Conservation (phyloP, 257 asterid genomes). For the Linaria vulgaris region DNA sequence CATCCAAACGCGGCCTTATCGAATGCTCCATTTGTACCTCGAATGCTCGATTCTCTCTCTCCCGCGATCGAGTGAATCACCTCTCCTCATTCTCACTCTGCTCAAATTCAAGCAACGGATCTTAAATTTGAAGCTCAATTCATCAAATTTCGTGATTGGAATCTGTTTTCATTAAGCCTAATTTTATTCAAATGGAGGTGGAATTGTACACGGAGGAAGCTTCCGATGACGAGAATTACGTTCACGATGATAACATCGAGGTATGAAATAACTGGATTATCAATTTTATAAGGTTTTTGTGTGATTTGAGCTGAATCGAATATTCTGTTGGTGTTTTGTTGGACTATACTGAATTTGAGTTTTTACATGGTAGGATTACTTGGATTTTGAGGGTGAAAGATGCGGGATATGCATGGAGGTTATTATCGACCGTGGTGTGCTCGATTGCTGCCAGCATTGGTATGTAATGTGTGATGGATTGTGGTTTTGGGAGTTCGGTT, state of each 20-base stretch:
- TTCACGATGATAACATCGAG: slow-evolving; percentile 54
- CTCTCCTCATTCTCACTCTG: too few species aligned
- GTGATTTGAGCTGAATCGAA: neutral
- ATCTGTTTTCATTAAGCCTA: too few species aligned
- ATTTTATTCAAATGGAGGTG: slow-evolving; percentile 51
- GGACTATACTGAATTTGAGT: slow-evolving; percentile 16
- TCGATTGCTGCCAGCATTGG: slow-evolving; percentile 99
- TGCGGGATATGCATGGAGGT: slow-evolving; percentile 96
- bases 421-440: slow-evolving; percentile 90
- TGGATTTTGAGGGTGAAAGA: slow-evolving; percentile 74
- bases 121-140: neutral
- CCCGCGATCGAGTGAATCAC: too few species aligned
- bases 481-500: slow-evolving; percentile 12
- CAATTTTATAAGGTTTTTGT: neutral
- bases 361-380: slow-evolving; percentile 56
- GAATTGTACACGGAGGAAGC: slow-evolving; percentile 60
- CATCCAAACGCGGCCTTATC: too few species aligned
- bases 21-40: too few species aligned
- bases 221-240: slow-evolving; percentile 62
- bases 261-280: slow-evolving; percentile 30
- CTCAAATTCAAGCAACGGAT: too few species aligned
- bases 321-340: neutral
- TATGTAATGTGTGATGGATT: slow-evolving; percentile 34
- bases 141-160: too few species aligned
- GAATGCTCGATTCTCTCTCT: too few species aligned